Evolutionary conservation across 2,329 filamentous ascomycete genomes (phyloP).

Genomic region (Penicillium rolfsii): DNA sequence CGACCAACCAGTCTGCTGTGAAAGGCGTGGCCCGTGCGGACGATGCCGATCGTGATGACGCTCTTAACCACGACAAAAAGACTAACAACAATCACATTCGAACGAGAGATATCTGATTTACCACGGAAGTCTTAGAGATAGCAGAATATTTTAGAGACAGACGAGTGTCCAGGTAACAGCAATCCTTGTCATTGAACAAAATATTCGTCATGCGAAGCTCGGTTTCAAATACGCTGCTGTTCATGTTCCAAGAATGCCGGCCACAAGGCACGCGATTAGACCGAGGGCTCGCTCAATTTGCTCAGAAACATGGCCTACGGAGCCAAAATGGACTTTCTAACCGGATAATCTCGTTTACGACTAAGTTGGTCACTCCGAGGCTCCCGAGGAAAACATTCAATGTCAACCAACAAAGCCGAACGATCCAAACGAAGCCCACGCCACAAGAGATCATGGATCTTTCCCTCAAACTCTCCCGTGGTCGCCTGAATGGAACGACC

Average conservation of each 20-base stretch:
- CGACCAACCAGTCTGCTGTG: neutral
- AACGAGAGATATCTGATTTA: neutral
- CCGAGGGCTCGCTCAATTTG: too few relatives aligned
- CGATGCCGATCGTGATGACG: slow-evolving; percentile 1
- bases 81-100: neutral
- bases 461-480: slow-evolving; percentile 16
- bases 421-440: neutral
- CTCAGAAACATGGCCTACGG: neutral
- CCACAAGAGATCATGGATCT: slow-evolving; percentile 16
- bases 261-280: neutral
- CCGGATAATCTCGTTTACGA: neutral
- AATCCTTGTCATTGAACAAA: neutral
- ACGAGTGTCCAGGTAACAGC: too few relatives aligned
- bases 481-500: slow-evolving; percentile 19
- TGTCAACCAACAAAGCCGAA: neutral
- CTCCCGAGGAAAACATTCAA: neutral
- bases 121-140: too few relatives aligned
- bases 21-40: neutral
- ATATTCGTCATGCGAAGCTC: neutral
- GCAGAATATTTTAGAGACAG: fast-evolving
- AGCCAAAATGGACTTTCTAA: neutral
- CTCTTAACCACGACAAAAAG: neutral
- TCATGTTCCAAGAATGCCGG: neutral
- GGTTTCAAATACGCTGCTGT: neutral
- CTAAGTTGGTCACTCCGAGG: neutral